Conservation (phyloP, 78 protist species). For the Dictyostelium firmibasis region DNA sequence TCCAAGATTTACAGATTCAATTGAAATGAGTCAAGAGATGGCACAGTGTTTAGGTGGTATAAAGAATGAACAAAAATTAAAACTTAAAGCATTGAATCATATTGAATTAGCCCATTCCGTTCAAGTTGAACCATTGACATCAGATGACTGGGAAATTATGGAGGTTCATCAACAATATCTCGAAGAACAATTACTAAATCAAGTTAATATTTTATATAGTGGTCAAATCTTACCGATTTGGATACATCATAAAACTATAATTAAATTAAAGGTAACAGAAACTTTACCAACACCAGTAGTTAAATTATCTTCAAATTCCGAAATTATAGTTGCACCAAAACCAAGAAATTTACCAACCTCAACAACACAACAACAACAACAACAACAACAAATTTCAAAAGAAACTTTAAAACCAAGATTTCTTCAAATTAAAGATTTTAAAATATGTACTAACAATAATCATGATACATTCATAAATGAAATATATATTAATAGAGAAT, state of each 20-base stretch:
- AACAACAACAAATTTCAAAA: neutral
- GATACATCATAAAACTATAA: slow-evolving; percentile 67
- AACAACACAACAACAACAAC: neutral
- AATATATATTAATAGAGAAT: neutral
- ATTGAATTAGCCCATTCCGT: slow-evolving; percentile 13
- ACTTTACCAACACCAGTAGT: slow-evolving; percentile 17
- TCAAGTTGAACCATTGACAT: slow-evolving; percentile 73
- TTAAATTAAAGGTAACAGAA: slow-evolving; percentile 35
- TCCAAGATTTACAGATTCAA: slow-evolving; percentile 25
- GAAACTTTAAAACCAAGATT: slow-evolving; percentile 33
- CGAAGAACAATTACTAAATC: slow-evolving; percentile 72
- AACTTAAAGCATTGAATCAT: neutral
- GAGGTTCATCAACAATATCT: slow-evolving; percentile 63
- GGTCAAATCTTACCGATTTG: slow-evolving; percentile 76
- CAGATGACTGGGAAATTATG: slow-evolving; percentile 83
- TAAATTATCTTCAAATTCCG: slow-evolving; percentile 15
- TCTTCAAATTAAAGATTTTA: slow-evolving; percentile 14
- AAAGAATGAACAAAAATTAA: neutral
- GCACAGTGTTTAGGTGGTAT: slow-evolving; percentile 10
- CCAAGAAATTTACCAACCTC: slow-evolving; percentile 18
- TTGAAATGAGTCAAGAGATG: slow-evolving; percentile 69
- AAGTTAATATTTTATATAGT: slow-evolving; percentile 38
- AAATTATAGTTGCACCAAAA: slow-evolving; percentile 73
- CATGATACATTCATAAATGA: neutral
- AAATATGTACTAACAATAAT: neutral